Conservation (phyloP, 208 protist species). For the Crithidia brevicula region DNA sequence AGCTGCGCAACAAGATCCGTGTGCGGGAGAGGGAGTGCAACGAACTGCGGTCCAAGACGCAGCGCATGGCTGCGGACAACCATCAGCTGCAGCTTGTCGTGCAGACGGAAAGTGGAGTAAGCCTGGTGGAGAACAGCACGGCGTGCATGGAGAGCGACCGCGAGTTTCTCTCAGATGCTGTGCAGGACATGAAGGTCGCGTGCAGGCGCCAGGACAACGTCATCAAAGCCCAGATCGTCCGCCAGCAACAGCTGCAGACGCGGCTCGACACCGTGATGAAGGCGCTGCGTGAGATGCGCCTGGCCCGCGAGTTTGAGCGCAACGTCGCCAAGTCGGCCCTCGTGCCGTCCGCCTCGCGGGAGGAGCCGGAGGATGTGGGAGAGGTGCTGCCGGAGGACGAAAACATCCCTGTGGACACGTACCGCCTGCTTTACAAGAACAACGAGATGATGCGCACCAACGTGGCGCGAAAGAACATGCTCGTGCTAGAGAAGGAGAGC, state of each 20-base stretch:
- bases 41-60: constrained; percentile 63
- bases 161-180: constrained; percentile 72
- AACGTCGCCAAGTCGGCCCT: constrained; percentile 76
- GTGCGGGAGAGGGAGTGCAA: constrained; percentile 70
- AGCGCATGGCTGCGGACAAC: constrained; percentile 48
- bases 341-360: constrained; percentile 68
- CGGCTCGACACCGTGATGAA: constrained; percentile 77
- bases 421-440: constrained; percentile 87
- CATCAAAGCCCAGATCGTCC: constrained; percentile 77
- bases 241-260: constrained; percentile 83
- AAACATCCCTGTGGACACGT: constrained; percentile 82
- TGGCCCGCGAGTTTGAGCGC: constrained; percentile 80
- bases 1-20: constrained; percentile 75
- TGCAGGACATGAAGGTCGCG: constrained; percentile 65
- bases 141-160: constrained; percentile 78
- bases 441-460: constrained; percentile 83
- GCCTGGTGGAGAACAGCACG: constrained; percentile 58
- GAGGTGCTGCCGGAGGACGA: constrained; percentile 82
- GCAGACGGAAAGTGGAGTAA: constrained; percentile 49
- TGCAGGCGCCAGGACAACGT: constrained; percentile 81
- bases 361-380: constrained; percentile 81
- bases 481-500: constrained; percentile 89
- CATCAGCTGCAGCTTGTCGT: constrained; percentile 36
- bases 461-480: constrained; percentile 90
- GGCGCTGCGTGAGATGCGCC: constrained; percentile 80